phyloP scores from a whole-genome alignment of 805 yeast genomes.

The Candida montana region DNA sequence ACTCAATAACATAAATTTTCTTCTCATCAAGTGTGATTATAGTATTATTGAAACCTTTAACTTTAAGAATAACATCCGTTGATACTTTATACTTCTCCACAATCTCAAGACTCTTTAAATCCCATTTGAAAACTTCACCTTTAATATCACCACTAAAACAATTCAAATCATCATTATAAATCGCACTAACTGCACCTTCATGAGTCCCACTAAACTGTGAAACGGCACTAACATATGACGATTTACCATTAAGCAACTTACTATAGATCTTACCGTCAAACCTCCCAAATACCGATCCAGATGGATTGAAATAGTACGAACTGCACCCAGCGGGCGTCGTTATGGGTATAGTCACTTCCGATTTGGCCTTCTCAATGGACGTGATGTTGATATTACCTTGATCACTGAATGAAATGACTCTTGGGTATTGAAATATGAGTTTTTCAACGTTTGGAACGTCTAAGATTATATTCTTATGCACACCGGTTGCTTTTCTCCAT shows the following conservation, averaged over 20 bases:
- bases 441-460: slow-evolving; percentile 8
- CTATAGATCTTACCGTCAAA: slow-evolving; percentile 15
- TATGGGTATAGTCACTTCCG: slow-evolving; percentile 17
- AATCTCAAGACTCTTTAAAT: slow-evolving; percentile 11
- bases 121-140: slow-evolving; percentile 17
- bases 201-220: slow-evolving; percentile 10
- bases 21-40: slow-evolving; percentile 10
- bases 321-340: slow-evolving; percentile 18
- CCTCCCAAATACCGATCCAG: slow-evolving; percentile 17
- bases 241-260: slow-evolving; percentile 13
- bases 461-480: slow-evolving; percentile 8
- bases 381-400: slow-evolving; percentile 15
- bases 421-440: slow-evolving; percentile 16
- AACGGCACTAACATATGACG: slow-evolving; percentile 12
- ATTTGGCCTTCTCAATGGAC: slow-evolving; percentile 12
- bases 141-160: slow-evolving; percentile 20
- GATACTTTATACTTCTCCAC: slow-evolving; percentile 8
- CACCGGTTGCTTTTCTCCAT: slow-evolving; percentile 17
- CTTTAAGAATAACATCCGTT: slow-evolving; percentile 1
- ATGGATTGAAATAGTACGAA: slow-evolving; percentile 10
- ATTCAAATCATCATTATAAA: slow-evolving; percentile 13
- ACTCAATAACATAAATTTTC: slow-evolving; percentile 7
- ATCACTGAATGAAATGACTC: slow-evolving; percentile 12
- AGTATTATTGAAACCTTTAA: slow-evolving; percentile 10
- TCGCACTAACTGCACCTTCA: slow-evolving; percentile 11